phyloP scores from a whole-genome alignment of 208 protist species.

The Porcisia hertigi region DNA sequence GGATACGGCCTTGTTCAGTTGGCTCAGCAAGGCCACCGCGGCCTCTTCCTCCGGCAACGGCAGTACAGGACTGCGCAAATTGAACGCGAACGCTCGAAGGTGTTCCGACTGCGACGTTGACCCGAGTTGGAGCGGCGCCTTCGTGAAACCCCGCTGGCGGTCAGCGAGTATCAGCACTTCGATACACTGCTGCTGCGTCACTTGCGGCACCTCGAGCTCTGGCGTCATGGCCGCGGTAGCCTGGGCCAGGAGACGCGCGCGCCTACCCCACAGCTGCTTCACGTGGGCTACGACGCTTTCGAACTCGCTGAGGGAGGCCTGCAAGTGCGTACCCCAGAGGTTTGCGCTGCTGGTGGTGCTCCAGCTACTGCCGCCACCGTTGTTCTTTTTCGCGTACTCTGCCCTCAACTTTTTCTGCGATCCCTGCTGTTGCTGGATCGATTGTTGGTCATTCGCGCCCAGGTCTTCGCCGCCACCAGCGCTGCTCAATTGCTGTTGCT shows the following conservation, averaged over 20 bases:
- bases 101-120: conserved; percentile 33
- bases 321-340: conserved; percentile 60
- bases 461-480: background rate
- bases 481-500: conserved; percentile 17
- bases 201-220: background rate
- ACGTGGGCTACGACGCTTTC: conserved; percentile 45
- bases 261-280: conserved; percentile 31
- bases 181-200: conserved; percentile 34
- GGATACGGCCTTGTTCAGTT: conserved; percentile 8
- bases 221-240: conserved; percentile 2
- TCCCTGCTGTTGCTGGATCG: background rate
- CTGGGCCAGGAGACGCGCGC: conserved; percentile 8
- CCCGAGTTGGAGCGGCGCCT: background rate
- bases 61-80: conserved; percentile 44
- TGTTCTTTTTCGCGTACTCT: background rate
- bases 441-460: background rate
- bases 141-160: conserved; percentile 17
- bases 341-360: conserved; percentile 24
- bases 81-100: conserved; percentile 52
- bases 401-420: background rate
- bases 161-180: conserved; percentile 29
- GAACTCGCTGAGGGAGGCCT: conserved; percentile 47
- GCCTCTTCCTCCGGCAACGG: conserved; percentile 44
- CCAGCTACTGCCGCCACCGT: background rate
- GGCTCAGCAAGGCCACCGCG: conserved; percentile 28